Conservation (phyloP, 257 asterid genomes). For the Fraxinus cuspidata region DNA sequence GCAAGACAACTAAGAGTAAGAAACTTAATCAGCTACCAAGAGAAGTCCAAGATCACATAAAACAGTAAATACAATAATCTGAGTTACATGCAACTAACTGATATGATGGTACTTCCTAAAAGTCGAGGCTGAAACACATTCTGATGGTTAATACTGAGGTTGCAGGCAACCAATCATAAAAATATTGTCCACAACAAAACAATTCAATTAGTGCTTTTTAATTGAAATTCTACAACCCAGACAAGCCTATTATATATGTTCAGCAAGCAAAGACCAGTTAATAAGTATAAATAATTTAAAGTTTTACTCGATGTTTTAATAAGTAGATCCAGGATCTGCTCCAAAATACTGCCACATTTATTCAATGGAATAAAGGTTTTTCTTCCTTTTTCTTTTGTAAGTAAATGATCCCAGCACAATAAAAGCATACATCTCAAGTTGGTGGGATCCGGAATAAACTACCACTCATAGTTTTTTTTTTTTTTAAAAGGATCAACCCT, state of each 20-base stretch:
- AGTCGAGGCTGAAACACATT: not conserved
- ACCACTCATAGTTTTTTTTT: not conserved
- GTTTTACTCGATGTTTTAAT: not conserved
- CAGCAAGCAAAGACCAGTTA: not conserved
- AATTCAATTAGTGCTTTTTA: not conserved
- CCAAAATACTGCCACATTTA: slow-evolving; percentile 1
- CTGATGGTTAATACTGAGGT: not conserved
- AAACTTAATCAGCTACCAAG: not conserved
- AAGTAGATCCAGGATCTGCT: slow-evolving; percentile 13
- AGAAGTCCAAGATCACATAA: not conserved
- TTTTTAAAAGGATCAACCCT: not conserved
- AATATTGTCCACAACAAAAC: not conserved
- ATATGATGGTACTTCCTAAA: not conserved
- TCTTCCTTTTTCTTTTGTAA: not conserved
- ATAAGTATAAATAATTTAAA: not conserved
- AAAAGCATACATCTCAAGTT: slow-evolving; percentile 4
- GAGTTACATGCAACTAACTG: not conserved
- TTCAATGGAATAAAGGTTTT: not conserved
- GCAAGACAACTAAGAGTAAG: not conserved
- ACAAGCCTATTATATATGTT: not conserved
- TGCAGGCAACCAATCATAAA: not conserved
- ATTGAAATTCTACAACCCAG: not conserved
- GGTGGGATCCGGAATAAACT: not conserved
- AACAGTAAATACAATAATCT: not conserved
- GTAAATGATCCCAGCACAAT: slow-evolving; percentile 2